Evolutionary conservation across 495 filamentous ascomycete species (phyloP).

Genomic region (Podospora pseudopauciseta): DNA sequence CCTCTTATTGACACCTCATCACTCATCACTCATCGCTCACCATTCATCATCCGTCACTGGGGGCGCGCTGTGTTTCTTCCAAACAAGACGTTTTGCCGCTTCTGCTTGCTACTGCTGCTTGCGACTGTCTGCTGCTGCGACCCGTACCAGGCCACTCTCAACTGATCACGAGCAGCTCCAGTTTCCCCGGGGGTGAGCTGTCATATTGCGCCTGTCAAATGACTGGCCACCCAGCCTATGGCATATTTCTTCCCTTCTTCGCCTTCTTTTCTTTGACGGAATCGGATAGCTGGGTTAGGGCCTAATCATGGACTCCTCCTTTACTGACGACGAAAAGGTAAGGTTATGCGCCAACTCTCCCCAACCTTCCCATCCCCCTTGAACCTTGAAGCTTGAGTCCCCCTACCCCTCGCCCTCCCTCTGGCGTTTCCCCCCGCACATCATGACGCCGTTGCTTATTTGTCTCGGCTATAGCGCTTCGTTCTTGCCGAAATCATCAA

Average conservation of each 20-base stretch:
- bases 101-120: constrained; percentile 22
- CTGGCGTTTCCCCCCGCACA: constrained; percentile 12
- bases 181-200: constrained; percentile 19
- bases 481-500: constrained; percentile 55
- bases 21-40: neutral
- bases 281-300: constrained; percentile 24
- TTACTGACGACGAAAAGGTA: constrained; percentile 51
- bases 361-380: constrained; percentile 5
- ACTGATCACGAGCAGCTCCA: constrained; percentile 29
- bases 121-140: constrained; percentile 15
- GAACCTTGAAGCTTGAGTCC: neutral
- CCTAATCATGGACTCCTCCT: constrained; percentile 44
- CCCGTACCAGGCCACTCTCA: constrained; percentile 1
- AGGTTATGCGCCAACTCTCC: constrained; percentile 9
- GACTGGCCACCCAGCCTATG: constrained; percentile 32
- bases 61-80: constrained; percentile 1
- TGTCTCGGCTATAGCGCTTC: constrained; percentile 42
- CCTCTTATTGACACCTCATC: neutral
- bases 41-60: neutral
- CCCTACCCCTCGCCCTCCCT: neutral
- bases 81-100: constrained; percentile 32
- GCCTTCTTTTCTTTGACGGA: constrained; percentile 32
- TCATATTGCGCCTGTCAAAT: constrained; percentile 38
- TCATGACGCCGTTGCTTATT: constrained; percentile 12
- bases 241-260: constrained; percentile 27